Percentiles rank a stretch among this genome's conserved stretches.
Conservation (phyloP, 2,329 filamentous ascomycete species). For the Dendrostoma leiphaemia region DNA sequence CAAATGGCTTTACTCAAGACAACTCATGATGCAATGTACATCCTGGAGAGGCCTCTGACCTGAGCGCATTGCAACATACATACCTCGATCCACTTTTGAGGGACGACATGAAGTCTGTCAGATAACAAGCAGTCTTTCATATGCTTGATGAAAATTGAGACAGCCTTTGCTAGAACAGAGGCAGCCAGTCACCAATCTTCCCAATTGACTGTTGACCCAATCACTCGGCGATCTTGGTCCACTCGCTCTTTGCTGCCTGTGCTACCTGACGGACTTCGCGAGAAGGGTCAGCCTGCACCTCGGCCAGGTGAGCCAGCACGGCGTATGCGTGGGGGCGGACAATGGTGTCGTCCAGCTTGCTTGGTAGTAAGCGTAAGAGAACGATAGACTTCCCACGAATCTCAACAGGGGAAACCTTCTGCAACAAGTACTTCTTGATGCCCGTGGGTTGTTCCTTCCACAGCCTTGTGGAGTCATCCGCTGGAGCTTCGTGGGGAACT, state of each 20-base stretch:
- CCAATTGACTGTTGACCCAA: not conserved
- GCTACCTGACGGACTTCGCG: constrained; percentile 52
- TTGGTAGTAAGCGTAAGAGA: constrained; percentile 47
- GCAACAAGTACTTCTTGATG: not conserved
- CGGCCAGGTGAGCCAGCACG: constrained; percentile 45
- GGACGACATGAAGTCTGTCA: too few species aligned
- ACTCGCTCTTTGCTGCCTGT: constrained; percentile 46
- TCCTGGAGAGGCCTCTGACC: too few species aligned
- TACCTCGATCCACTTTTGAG: too few species aligned
- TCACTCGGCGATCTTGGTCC: constrained; percentile 36
- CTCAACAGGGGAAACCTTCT: constrained; percentile 13
- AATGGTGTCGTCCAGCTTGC: constrained; percentile 45
- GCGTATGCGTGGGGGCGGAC: constrained; percentile 42
- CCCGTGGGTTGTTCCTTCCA: not conserved
- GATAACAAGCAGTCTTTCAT: too few species aligned
- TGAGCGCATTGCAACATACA: too few species aligned
- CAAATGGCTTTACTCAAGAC: too few species aligned
- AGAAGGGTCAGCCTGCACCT: constrained; percentile 52
- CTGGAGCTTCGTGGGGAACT: not conserved
- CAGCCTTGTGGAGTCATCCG: not conserved
- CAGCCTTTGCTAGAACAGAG: too few species aligned
- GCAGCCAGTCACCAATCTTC: not conserved
- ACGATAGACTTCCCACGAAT: constrained; percentile 48
- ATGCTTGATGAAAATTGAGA: too few species aligned
- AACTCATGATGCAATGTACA: too few species aligned